phyloP scores from a whole-genome alignment of 768 basidiomycete species.

The Termitomyces sp. region DNA sequence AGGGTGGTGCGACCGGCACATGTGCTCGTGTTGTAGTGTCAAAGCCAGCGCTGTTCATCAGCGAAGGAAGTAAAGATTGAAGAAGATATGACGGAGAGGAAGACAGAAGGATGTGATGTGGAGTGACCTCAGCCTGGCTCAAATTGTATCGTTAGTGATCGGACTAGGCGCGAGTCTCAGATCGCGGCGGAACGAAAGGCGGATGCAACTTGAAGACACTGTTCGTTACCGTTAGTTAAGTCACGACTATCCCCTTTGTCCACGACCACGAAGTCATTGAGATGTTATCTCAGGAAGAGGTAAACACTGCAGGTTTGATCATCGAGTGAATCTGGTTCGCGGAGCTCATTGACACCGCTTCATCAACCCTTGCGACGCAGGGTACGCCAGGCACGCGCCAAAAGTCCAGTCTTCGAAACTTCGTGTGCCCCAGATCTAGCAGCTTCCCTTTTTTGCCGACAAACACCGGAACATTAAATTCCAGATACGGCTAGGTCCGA shows the following conservation, averaged over 20 bases:
- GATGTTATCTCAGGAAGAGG: conserved; percentile 41
- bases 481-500: conserved; percentile 47
- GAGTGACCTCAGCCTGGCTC: conserved; percentile 15
- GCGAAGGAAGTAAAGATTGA: conserved; percentile 8
- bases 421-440: conserved; percentile 33
- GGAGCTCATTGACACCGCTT: conserved; percentile 37
- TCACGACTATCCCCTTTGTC: conserved; percentile 32
- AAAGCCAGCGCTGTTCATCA: conserved; percentile 26
- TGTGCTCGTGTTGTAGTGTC: conserved; percentile 16
- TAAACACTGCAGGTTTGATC: conserved; percentile 39
- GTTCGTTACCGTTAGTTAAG: conserved; percentile 25
- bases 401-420: conserved; percentile 39
- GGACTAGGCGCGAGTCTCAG: conserved; percentile 38
- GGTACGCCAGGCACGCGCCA: conserved; percentile 39
- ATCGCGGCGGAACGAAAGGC: conserved; percentile 40
- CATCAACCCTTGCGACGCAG: conserved; percentile 38
- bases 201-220: conserved; percentile 32
- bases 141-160: conserved; percentile 30
- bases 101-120: conserved; percentile 7
- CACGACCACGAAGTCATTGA: conserved; percentile 32
- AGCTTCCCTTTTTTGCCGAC: conserved; percentile 33
- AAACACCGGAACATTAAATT: conserved; percentile 43
- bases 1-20: conserved; percentile 21
- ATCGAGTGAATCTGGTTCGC: conserved; percentile 38
- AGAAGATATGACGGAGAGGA: conserved; percentile 10